These are phyloP conservation scores for Suhomyces vadensis DNA, from an alignment of 805 yeast species.

Conservation along the genomic window DNA sequence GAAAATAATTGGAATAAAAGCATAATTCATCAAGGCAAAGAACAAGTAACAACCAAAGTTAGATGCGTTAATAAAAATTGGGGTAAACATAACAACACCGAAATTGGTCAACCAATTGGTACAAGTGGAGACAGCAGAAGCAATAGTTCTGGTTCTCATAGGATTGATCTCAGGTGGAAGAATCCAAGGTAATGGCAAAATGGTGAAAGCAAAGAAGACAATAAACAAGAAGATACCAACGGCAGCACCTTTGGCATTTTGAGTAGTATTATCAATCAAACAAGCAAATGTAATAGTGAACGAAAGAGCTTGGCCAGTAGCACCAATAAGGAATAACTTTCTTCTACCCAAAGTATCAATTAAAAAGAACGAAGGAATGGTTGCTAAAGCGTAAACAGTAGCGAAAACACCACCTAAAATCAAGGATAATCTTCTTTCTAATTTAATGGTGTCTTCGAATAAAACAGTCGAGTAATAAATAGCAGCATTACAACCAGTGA, in stretches of 20 bases:
- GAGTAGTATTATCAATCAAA: slow-evolving; percentile 21
- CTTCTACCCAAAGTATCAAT: slow-evolving; percentile 38
- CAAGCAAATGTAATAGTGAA: slow-evolving; percentile 31
- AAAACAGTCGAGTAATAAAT: slow-evolving; percentile 37
- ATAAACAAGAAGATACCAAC: slow-evolving; percentile 36
- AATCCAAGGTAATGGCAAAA: slow-evolving; percentile 40
- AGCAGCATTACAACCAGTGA: slow-evolving; percentile 36
- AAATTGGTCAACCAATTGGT: slow-evolving; percentile 40
- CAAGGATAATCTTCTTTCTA: slow-evolving; percentile 23
- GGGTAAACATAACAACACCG: slow-evolving; percentile 39
- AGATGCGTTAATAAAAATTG: slow-evolving; percentile 28
- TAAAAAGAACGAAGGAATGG: slow-evolving; percentile 36
- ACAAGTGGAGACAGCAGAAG: slow-evolving; percentile 36
- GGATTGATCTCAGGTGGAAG: slow-evolving; percentile 40
- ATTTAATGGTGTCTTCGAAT: slow-evolving; percentile 28
- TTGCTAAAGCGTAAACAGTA: slow-evolving; percentile 32
- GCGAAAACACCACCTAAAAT: slow-evolving; percentile 33
- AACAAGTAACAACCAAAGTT: slow-evolving; percentile 30
- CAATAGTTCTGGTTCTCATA: slow-evolving; percentile 38
- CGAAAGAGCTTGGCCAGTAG: slow-evolving; percentile 31
- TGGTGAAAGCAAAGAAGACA: slow-evolving; percentile 32
- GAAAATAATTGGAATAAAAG: slow-evolving; percentile 55
- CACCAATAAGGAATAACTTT: slow-evolving; percentile 34
- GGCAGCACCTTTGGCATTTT: slow-evolving; percentile 30
- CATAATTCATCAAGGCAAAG: slow-evolving; percentile 29